Evolutionary conservation across 2,329 filamentous ascomycete species (phyloP), one percentile per base, ranked within the genome.

Genomic region (Paraphaeosphaeria minitans): DNA sequence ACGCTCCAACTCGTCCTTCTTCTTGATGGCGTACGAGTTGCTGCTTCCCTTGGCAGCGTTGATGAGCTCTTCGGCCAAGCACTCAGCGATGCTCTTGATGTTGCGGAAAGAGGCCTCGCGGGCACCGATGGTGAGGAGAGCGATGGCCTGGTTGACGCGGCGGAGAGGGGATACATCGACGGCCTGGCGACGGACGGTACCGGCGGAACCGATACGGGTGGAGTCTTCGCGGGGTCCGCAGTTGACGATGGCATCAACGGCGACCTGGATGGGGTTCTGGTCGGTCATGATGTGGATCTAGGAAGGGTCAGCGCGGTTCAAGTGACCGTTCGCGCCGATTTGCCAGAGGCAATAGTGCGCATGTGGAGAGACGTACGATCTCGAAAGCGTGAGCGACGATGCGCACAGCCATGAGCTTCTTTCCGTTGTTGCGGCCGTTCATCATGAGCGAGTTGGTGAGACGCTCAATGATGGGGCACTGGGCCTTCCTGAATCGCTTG

Each of bases 1-100:
- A 95, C 95, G 95, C 91, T 99, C 95, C 86, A 99, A 85, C 91
- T 99, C 96, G 84, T 99, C 95, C 94, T 99, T 99, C 93, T 99
- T 99, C 93, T 99, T 99, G 90, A 99, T 99, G 79, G 96, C 95
- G 83, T 98, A 99, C 74, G 93, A 97, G 93, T 99, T 99, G 86
- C 91, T 96, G 89, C 91, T 96, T 80, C 95, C 95, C 92, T 99
- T 99, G 83, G 96, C 96, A 81, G 96, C 96, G 88, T 99, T 99
- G 90, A 99, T 98, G 82, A 99, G 89, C 89, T 99, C 95, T 86
- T 99, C 96, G 80, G 95, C 95, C 78, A 99, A 86, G 87, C 95
- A 98, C 89, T 99, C 95, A 78, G 96, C 93, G 81, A 99, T 96
- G 80, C 90, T 93, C 93, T 99, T 99, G 88, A 99, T 90, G 89